These are phyloP conservation scores for Ascochyta pisi DNA, from an alignment of 2,329 filamentous ascomycete species.

Conservation along the genomic window DNA sequence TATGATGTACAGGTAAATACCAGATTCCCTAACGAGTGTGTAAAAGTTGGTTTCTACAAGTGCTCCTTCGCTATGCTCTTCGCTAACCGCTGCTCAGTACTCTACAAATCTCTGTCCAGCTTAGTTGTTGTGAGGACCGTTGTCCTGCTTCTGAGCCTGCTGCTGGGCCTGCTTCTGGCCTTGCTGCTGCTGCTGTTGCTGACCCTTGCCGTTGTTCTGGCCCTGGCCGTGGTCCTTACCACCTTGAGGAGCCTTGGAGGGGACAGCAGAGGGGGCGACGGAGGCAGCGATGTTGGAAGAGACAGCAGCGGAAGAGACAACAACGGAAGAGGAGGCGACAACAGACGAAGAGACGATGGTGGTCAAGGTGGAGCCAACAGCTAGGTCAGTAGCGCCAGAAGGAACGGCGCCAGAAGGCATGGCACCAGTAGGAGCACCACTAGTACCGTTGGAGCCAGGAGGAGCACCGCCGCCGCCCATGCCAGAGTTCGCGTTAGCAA, in stretches of 20 bases:
- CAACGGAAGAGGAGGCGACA: constrained; percentile 2
- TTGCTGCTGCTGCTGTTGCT: constrained; percentile 8
- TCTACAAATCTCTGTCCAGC: neutral
- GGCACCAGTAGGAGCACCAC: constrained; percentile 8
- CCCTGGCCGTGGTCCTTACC: constrained; percentile 6
- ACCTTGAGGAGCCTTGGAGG: constrained; percentile 8
- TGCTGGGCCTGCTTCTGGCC: constrained; percentile 1
- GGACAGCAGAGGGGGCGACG: neutral
- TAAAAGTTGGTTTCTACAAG: constrained; percentile 18
- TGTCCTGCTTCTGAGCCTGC: constrained; percentile 7
- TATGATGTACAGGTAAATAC: constrained; percentile 25
- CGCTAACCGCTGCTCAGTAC: constrained; percentile 12
- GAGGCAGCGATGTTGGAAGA: constrained; percentile 3
- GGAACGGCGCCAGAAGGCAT: neutral
- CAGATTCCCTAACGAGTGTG: constrained; percentile 23
- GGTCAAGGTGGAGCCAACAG: constrained; percentile 14
- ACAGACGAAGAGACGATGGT: constrained; percentile 12
- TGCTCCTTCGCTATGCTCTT: constrained; percentile 11
- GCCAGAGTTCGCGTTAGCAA: constrained; percentile 32
- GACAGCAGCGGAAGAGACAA: neutral
- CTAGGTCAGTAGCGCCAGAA: constrained; percentile 2
- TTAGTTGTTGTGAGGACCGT: constrained; percentile 2
- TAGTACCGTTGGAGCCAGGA: constrained; percentile 17
- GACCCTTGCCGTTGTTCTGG: neutral
- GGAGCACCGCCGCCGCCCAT: constrained; percentile 25